These are phyloP conservation scores for Filobasidium uniguttulatum DNA, from an alignment of 1,284 basidiomycete species.

Conservation along the genomic window DNA sequence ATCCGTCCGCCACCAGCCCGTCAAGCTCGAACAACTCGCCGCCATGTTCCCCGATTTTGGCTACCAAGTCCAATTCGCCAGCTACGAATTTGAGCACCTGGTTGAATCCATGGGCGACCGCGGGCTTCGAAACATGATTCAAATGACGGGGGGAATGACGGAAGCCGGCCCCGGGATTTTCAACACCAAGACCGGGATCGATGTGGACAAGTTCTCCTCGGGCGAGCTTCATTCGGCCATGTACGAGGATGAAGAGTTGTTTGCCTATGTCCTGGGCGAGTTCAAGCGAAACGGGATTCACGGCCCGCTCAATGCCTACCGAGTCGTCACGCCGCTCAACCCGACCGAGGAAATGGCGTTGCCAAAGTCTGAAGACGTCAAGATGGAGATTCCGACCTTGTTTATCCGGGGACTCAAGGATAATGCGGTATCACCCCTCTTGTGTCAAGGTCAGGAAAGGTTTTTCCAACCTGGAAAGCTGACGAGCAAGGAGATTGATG, in stretches of 20 bases:
- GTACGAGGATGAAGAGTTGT: not conserved
- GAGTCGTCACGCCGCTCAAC: not conserved
- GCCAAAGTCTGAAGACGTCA: not conserved
- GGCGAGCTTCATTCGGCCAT: not conserved
- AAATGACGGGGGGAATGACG: not conserved
- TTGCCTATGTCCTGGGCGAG: conserved; percentile 2
- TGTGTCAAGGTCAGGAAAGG: conserved; percentile 4
- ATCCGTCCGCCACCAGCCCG: not conserved
- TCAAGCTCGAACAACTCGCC: not conserved
- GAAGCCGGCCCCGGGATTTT: not conserved
- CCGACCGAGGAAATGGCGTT: not conserved
- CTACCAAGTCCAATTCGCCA: conserved; percentile 2
- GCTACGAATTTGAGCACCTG: conserved; percentile 2
- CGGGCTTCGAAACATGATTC: not conserved
- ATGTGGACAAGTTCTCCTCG: not conserved
- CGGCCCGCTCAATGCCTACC: conserved; percentile 5
- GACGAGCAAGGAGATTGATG: conserved; percentile 4
- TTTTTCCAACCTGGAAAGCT: not conserved
- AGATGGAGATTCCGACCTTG: conserved; percentile 3
- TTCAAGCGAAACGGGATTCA: conserved; percentile 3
- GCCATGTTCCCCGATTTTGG: conserved; percentile 2
- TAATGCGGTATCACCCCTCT: conserved; percentile 1
- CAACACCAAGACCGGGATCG: not conserved
- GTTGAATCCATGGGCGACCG: conserved; percentile 1
- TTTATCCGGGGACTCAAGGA: conserved; percentile 5